Evolutionary conservation across 1,284 basidiomycete species (phyloP).

Genomic region (Papiliotrema fonsecae): DNA sequence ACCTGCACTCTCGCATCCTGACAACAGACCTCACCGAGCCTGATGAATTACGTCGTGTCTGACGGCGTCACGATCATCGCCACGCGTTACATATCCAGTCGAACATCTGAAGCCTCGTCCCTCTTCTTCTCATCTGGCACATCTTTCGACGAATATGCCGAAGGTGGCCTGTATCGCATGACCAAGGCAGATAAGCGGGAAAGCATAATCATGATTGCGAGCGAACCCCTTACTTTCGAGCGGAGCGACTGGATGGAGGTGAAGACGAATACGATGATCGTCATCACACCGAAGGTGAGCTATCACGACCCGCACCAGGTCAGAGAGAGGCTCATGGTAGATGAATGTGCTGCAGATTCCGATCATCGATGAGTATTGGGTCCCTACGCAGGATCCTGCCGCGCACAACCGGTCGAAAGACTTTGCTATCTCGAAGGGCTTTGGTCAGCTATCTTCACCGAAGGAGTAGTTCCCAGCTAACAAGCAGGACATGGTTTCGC

Average conservation of each 20-base stretch:
- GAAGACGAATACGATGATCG: constrained; percentile 85
- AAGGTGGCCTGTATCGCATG: constrained; percentile 86
- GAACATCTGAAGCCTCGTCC: constrained; percentile 87
- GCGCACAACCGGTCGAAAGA: constrained; percentile 38
- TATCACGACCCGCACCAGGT: background rate
- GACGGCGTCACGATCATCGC: constrained; percentile 91
- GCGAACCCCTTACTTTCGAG: constrained; percentile 90
- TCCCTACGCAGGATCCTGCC: constrained; percentile 54
- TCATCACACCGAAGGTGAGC: constrained; percentile 77
- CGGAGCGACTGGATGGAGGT: constrained; percentile 72
- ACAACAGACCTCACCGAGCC: constrained; percentile 60
- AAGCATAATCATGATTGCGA: constrained; percentile 86
- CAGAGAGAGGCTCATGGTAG: constrained; percentile 18
- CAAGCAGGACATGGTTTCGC: constrained; percentile 17
- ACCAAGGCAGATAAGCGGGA: constrained; percentile 86
- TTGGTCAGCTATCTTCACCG: constrained; percentile 21
- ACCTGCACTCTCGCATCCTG: background rate
- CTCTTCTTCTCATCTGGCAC: constrained; percentile 95
- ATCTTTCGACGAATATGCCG: constrained; percentile 83
- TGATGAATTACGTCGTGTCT: constrained; percentile 95
- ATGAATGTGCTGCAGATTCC: constrained; percentile 90
- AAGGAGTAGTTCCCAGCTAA: background rate
- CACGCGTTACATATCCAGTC: constrained; percentile 89
- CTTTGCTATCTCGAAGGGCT: constrained; percentile 44
- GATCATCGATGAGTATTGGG: constrained; percentile 79